Conservation (phyloP, 2,329 filamentous ascomycete genomes). For the Cadophora luteo-olivacea region DNA sequence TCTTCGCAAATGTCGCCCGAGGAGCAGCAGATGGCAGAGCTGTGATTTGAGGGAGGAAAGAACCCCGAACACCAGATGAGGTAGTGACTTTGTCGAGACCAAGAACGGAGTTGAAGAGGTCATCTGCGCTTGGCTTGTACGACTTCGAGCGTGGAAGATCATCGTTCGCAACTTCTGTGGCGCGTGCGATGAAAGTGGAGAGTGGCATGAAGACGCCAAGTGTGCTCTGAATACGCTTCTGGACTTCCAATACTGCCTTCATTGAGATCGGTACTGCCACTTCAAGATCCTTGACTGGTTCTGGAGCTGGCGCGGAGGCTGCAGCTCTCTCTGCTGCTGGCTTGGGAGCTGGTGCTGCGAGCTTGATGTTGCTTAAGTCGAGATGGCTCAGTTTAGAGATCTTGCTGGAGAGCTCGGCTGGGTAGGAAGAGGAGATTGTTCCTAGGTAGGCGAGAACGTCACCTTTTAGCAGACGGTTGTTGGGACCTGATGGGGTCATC, state of each 20-base stretch:
- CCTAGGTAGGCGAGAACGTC: slow-evolving; percentile 93
- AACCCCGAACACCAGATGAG: slow-evolving; percentile 62
- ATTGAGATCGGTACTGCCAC: slow-evolving; percentile 81
- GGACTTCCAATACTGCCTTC: slow-evolving; percentile 77
- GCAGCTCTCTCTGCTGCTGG: slow-evolving; percentile 44
- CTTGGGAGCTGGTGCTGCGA: slow-evolving; percentile 58
- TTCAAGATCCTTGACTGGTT: slow-evolving; percentile 57
- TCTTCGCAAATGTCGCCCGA: slow-evolving; percentile 41
- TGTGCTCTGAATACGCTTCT: slow-evolving; percentile 78
- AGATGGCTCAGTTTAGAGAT: slow-evolving; percentile 82
- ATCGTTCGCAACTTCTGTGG: slow-evolving; percentile 86
- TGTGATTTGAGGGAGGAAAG: slow-evolving; percentile 75
- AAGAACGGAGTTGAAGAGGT: slow-evolving; percentile 89
- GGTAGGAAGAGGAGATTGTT: slow-evolving; percentile 73
- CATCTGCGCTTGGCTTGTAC: slow-evolving; percentile 73
- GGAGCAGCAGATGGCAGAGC: slow-evolving; percentile 57
- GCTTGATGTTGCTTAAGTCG: slow-evolving; percentile 94
- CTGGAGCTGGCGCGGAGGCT: slow-evolving; percentile 45
- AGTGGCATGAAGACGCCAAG: slow-evolving; percentile 84
- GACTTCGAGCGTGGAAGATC: slow-evolving; percentile 73
- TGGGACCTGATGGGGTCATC: slow-evolving; percentile 87
- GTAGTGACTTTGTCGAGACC: slow-evolving; percentile 64
- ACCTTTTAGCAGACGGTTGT: slow-evolving; percentile 89
- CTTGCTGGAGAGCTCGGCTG: slow-evolving; percentile 71
- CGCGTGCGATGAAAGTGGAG: slow-evolving; percentile 85